Evolutionary conservation across 1,284 basidiomycete genomes (phyloP), one percentile per base, ranked within the genome.

Genomic region (Austroboletus rostrupii): DNA sequence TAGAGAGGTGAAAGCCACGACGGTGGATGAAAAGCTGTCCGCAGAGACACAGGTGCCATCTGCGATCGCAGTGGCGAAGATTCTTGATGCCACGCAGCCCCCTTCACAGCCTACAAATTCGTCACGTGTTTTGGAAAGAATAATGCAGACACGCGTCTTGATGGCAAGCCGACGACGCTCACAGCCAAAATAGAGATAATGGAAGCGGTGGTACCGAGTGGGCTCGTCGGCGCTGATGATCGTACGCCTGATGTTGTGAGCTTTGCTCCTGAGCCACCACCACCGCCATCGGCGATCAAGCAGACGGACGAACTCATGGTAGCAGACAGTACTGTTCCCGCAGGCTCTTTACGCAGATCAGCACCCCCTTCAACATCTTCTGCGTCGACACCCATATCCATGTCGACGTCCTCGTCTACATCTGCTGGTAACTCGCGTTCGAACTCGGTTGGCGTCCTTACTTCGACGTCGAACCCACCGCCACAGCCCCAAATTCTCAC

Each of bases 121-220:
- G 5, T 41, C 53, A 20, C 48, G 38, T 50, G 47, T 26, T 32
- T 37, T 36, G 20, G 36, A 35, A 12, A 53, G 55, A 35, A 23
- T 28, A 43, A 49, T 33, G 10, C 36, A 7, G 56, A 52, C 28
- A 50, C 12, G 29, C 49, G 47, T 37, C 44, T 46, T 9, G 45
- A 53, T 23, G 12, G 31, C 37, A 48, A 41, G 7, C 35, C 55
- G 23, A 44, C 28, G 32, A 64, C 65, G 20, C 47, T 70, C 16
- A 47, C 48, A 7, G 53, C 71, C 26, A 73, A 72, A 43, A 46
- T 66, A 48, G 72, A 73, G 53, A 39, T 66, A 12, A 43, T 60
- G 46, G 68, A 67, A 29, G 54, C 31, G 11, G 19, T 50, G n/a
- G 43, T 70, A 33, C 60, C 56, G 10, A 64, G 45, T 42, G 63